Evolutionary conservation across 2,329 filamentous ascomycete genomes (phyloP), one percentile per base, ranked within the genome.

Genomic region (Xenosphaeropsis pyriputrescens): DNA sequence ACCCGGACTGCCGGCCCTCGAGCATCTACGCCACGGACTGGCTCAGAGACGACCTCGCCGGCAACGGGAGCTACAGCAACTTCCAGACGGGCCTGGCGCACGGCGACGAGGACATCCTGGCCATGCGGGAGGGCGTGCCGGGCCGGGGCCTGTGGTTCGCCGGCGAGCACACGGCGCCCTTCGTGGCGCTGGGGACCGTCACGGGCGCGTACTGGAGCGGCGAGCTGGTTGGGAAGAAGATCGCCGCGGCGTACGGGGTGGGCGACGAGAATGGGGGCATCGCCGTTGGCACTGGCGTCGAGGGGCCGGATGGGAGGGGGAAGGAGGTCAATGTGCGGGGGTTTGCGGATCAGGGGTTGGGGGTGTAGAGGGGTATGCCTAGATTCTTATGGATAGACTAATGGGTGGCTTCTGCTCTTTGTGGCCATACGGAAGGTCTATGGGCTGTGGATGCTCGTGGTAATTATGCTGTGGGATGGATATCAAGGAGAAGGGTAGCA

Each of bases 201-300:
- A 93, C 85, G 1, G 89, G 89, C 1, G 89, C 89, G 9, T 95
- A 85, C 56, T 93, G 85, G 85, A 85, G 82, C 54, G 88, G 88
- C 1, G 85, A 93, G 61, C 71, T 69, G 15, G 82, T 86, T 26
- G 86, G 70, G 1, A 69, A 64, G 54, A 71, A 76, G 51, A 72
- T 86, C 41, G 61, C 64, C 1, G 63, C 68, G 49, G 63, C 58
- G 6, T 79, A 78, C 52, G 67, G 61, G 13, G 52, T 38, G 30
- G 18, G 18, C 6, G 13, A n/a, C 6, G 18, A 22, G 33, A 16
- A 22, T 8, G 6, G 6, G 18, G 13, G 16, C 8, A 15, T 32
- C 9, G 31, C 14, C 14, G 31, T 32, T 3, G 33, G 33, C 11
- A n/a, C 6, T n/a, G 33, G 18, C 3, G 8, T 5, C 18, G 15